Evolutionary conservation across 2,329 filamentous ascomycete genomes (phyloP).

Genomic region (Anthostomella pinea): DNA sequence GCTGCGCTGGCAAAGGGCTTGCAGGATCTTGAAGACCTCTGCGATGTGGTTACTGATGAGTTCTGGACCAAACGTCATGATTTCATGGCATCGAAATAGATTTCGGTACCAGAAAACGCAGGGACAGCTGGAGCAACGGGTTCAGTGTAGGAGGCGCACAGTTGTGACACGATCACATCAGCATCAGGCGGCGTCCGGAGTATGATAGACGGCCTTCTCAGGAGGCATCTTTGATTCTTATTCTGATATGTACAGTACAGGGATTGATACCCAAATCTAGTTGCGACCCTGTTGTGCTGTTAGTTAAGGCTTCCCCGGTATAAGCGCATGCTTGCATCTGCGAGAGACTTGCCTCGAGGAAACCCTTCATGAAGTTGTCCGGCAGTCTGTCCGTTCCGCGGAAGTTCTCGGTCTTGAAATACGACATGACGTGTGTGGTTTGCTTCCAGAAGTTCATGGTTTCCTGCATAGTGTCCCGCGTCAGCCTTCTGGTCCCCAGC

Average conservation of each 20-base stretch:
- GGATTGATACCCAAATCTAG: slow-evolving; percentile 39
- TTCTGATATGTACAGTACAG: slow-evolving; percentile 35
- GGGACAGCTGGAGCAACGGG: background rate
- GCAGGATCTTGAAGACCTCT: slow-evolving; percentile 83
- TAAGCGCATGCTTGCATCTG: no score
- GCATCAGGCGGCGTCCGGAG: slow-evolving; percentile 32
- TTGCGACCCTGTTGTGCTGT: slow-evolving; percentile 50
- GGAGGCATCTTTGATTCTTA: slow-evolving; percentile 35
- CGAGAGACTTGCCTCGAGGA: slow-evolving; percentile 80
- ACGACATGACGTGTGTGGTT: slow-evolving; percentile 90
- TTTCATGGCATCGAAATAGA: no score
- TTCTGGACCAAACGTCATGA: slow-evolving; percentile 68
- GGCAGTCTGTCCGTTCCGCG: slow-evolving; percentile 77
- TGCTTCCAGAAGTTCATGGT: slow-evolving; percentile 99
- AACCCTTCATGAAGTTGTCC: slow-evolving; percentile 87
- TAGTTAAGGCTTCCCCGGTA: slow-evolving; percentile 12
- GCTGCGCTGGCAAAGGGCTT: slow-evolving; percentile 89
- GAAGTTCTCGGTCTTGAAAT: slow-evolving; percentile 82
- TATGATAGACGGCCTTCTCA: slow-evolving; percentile 24
- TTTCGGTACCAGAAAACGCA: no score
- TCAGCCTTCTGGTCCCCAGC: no score
- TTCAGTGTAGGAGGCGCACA: slow-evolving; percentile 6
- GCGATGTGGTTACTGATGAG: slow-evolving; percentile 89
- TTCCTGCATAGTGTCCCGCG: no score
- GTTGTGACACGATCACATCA: no score